Base-by-base conservation (phyloP, 768 basidiomycete species). In the Mycena haematopus region DNA sequence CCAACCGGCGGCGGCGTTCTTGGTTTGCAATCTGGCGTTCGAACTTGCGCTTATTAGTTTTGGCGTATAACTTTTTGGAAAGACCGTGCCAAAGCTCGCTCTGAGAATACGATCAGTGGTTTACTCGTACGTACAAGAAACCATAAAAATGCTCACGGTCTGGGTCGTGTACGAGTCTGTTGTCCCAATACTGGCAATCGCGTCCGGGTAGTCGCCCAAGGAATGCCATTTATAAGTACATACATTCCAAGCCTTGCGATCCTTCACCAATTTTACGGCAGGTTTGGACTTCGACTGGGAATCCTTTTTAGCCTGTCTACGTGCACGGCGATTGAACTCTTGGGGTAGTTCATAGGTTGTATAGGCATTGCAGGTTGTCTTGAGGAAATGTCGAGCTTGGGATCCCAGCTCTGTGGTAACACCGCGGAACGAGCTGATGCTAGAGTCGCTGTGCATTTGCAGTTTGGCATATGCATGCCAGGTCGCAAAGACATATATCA, bases 391-490 rank as follows among this genome's bases (percentile, higher is more conserved):
- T 31, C 29, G 29, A 31, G 9, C 29, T 31, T 50, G 17, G 0
- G 52, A 5, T 2, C 59, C 54, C 0, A 65, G n/a, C 24, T 57
- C 54, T 0, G 35, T 6, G 52, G 73, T 19, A 49, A 59, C 3
- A 49, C 47, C 0, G 40, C 53, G 8, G 70, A 69, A 29, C 44
- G 13, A 4, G 29, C 19, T 9, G 64, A 63, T 10, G 52, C 68
- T 1, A 13, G 4, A 47, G 13, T 65, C 53, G 0, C 65, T 67
- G 35, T 73, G 72, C 56, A 71, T 62, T 1, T 65, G 68, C 0
- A 74, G 35, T 3, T 53, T 53, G 5, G 38, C 38, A 24, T 53
- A 53, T 11, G 62, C 68, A 55, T 74, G 72, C 72, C 71, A 75
- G n/a, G 60, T 56, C 2, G 60, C 65, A 6, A 69, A 50, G 2